phyloP scores from a whole-genome alignment of 306 rosid species.

The Pachyrhizus erosus region DNA sequence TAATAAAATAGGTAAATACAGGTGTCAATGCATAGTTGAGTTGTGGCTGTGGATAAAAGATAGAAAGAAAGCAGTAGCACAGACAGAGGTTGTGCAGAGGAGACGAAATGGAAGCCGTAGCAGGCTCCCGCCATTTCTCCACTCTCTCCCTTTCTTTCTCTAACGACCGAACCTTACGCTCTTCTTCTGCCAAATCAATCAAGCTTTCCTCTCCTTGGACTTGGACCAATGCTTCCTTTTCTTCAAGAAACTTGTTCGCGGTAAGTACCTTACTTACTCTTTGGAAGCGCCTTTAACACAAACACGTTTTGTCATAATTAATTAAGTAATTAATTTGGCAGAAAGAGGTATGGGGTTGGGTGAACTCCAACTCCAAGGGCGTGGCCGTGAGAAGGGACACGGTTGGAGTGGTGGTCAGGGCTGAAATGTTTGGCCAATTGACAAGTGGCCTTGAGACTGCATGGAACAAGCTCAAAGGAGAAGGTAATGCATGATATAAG shows the following conservation, averaged over 20 bases:
- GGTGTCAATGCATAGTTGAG: background rate
- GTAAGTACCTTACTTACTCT: slow-evolving; percentile 51
- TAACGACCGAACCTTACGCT: slow-evolving; percentile 26
- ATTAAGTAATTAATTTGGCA: slow-evolving; percentile 37
- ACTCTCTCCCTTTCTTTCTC: slow-evolving; percentile 50
- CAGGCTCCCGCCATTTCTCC: slow-evolving; percentile 75
- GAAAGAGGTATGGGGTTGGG: slow-evolving; percentile 91
- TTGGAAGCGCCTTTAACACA: background rate
- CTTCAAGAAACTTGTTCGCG: slow-evolving; percentile 71
- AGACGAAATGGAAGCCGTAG: slow-evolving; percentile 73
- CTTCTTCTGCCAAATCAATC: slow-evolving; percentile 39
- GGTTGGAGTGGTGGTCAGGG: slow-evolving; percentile 71
- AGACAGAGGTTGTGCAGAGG: background rate
- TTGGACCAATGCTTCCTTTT: slow-evolving; percentile 58
- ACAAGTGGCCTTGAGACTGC: slow-evolving; percentile 93
- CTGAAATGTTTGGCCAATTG: slow-evolving; percentile 97
- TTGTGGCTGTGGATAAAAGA: slow-evolving; percentile 51
- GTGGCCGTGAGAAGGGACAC: slow-evolving; percentile 46
- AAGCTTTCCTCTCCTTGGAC: slow-evolving; percentile 61
- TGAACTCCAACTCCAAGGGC: slow-evolving; percentile 72
- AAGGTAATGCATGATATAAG: slow-evolving; percentile 54
- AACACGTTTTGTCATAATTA: background rate
- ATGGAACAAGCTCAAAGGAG: slow-evolving; percentile 97
- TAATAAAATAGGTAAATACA: no score
- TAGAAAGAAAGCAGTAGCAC: background rate